These are phyloP conservation scores for Trichoderma aggressivum DNA, from an alignment of 2,329 filamentous ascomycete species.

Conservation along the genomic window DNA sequence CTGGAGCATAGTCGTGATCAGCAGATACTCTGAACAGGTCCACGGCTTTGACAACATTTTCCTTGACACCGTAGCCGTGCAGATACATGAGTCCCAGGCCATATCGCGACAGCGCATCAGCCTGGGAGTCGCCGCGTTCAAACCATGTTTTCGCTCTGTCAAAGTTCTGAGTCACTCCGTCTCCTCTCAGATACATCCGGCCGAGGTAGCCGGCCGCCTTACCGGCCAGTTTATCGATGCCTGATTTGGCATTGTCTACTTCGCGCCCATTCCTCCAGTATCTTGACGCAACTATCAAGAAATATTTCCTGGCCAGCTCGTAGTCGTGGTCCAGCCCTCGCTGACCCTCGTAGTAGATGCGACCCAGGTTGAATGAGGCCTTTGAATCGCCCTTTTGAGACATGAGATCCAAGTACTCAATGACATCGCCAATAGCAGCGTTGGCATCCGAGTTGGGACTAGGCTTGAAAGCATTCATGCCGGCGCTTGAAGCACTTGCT, in stretches of 20 bases:
- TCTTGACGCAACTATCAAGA: conserved; percentile 71
- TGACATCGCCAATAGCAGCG: conserved; percentile 84
- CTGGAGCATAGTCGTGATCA: conserved; percentile 74
- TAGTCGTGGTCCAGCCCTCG: conserved; percentile 71
- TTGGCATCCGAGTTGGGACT: conserved; percentile 75
- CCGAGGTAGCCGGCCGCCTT: conserved; percentile 87
- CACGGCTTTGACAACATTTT: conserved; percentile 69
- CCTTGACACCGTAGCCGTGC: conserved; percentile 67
- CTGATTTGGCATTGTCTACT: conserved; percentile 64
- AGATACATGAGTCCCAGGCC: conserved; percentile 80
- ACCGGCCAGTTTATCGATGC: conserved; percentile 72
- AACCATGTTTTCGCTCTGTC: conserved; percentile 79
- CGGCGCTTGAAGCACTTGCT: conserved; percentile 84
- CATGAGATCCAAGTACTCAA: conserved; percentile 90
- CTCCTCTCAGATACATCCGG: conserved; percentile 83
- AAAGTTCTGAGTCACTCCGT: conserved; percentile 77
- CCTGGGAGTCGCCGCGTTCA: conserved; percentile 68
- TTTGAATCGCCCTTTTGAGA: conserved; percentile 86
- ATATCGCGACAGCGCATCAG: conserved; percentile 81
- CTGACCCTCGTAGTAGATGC: conserved; percentile 85
- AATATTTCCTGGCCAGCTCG: conserved; percentile 72
- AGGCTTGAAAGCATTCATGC: conserved; percentile 72
- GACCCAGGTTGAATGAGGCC: conserved; percentile 80
- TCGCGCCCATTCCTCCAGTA: conserved; percentile 80
- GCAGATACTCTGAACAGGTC: conserved; percentile 75